Evolutionary conservation across 257 asterid species (phyloP).

Genomic region (Ilex asprella): DNA sequence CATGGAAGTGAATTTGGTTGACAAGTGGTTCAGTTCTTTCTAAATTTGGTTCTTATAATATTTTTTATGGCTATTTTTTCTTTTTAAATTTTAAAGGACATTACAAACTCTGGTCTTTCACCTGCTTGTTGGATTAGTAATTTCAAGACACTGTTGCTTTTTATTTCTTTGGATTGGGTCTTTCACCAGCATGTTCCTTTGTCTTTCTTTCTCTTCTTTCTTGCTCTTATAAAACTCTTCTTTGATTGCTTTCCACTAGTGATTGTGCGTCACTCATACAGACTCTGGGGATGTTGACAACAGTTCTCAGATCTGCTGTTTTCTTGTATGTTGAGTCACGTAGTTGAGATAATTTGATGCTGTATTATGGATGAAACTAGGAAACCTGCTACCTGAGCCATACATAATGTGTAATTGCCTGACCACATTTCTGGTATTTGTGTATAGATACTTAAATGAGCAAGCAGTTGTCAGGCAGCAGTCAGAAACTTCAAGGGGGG

Average conservation of each 20-base stretch:
- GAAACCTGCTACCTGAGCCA: not conserved
- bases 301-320: not conserved
- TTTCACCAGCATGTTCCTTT: not conserved
- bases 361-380: not conserved
- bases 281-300: not conserved
- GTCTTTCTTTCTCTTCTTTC: not conserved
- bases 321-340: not conserved
- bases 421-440: not conserved
- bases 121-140: too few relatives aligned
- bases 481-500: conserved; percentile 43
- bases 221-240: not conserved
- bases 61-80: too few relatives aligned
- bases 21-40: too few relatives aligned
- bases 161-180: not conserved
- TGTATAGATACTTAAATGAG: conserved; percentile 29
- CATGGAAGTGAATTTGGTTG: too few relatives aligned
- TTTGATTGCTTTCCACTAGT: not conserved
- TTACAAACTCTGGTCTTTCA: too few relatives aligned
- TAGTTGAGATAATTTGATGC: not conserved
- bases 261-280: not conserved
- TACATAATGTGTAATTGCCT: not conserved
- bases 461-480: conserved; percentile 33
- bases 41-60: too few relatives aligned
- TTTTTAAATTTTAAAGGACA: too few relatives aligned
- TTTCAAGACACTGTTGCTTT: not conserved